Conservation (phyloP, 345 rosid species). For the Durio zibethinus region DNA sequence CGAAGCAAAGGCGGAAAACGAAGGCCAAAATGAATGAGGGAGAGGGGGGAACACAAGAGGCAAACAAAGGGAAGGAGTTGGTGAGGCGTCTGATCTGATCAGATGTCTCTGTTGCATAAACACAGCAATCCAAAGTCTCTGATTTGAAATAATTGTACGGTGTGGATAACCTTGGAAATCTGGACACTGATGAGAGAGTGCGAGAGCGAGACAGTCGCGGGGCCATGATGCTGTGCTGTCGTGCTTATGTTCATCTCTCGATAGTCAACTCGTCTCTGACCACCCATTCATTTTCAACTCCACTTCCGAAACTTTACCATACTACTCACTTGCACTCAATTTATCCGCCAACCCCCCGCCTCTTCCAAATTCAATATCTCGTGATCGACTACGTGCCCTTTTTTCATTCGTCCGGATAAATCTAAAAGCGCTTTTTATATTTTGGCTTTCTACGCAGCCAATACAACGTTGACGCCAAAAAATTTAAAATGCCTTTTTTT, state of each 20-base stretch:
- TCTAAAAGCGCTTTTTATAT: not conserved
- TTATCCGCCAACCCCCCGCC: constrained; percentile 16
- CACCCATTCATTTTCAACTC: not conserved
- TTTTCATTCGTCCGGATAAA: not conserved
- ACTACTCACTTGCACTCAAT: too few relatives aligned
- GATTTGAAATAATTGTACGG: constrained; percentile 11
- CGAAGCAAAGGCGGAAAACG: too few relatives aligned
- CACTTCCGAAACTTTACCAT: too few relatives aligned
- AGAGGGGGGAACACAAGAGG: too few relatives aligned
- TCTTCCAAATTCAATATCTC: not conserved
- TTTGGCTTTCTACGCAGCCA: not conserved
- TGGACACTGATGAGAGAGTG: not conserved
- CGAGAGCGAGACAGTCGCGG: not conserved
- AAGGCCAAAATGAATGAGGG: too few relatives aligned
- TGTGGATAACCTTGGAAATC: not conserved
- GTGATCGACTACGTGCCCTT: not conserved
- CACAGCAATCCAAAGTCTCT: not conserved
- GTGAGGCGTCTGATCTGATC: too few relatives aligned
- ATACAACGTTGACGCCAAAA: not conserved
- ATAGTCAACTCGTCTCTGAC: constrained; percentile 9
- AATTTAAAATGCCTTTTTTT: not conserved
- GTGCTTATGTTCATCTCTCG: not conserved
- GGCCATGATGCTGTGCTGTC: not conserved
- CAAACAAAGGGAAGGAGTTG: too few relatives aligned
- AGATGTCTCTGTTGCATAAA: not conserved